Evolutionary conservation across 1,284 basidiomycete species (phyloP), one percentile per base, ranked within the genome.

Genomic region (Cystobasidium slooffiae): DNA sequence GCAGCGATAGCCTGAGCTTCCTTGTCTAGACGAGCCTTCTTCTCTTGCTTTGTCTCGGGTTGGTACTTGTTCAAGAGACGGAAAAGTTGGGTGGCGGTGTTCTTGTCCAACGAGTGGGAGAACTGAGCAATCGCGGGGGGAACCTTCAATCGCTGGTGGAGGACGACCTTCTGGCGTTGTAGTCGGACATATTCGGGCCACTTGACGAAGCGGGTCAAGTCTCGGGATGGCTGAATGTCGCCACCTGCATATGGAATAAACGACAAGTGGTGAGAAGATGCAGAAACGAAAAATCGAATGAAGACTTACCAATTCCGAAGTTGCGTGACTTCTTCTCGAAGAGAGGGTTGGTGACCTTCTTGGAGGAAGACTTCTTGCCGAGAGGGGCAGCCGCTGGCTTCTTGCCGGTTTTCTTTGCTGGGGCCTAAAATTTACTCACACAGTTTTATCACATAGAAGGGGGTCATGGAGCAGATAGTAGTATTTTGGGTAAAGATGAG

Each of bases 171-270:
- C 85, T 98, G 95, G 84, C 96, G 91, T 84, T 99, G 96, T 76
- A 98, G 91, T 83, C 94, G 93, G 80, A 99, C 90, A 83, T 99
- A 99, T 86, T 96, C 94, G 80, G 96, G 96, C 96, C 96, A 99
- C 86, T 97, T 98, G 86, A 98, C 93, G 86, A 98, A 98, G 84
- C 95, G 93, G 78, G 93, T 97, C 79, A 98, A 86, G 86, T 99
- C 96, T 76, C 88, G 88, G 84, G 88, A 88, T 81, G 91, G 95
- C 82, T 91, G 92, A 82, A 98, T 89, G 85, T 97, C 93, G 86
- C 96, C 93, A 82, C 95, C 94, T 96, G 77, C 3, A 74, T 9
- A 49, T 44, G 10, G 24, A 43, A 1, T 16, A 68, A 20, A 31
- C 12, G n/a, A 6, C 46, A 24, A 31, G 43, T 58, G 61, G 3